Evolutionary conservation across 768 basidiomycete species (phyloP).

Genomic region (Pleurotus sapidus): DNA sequence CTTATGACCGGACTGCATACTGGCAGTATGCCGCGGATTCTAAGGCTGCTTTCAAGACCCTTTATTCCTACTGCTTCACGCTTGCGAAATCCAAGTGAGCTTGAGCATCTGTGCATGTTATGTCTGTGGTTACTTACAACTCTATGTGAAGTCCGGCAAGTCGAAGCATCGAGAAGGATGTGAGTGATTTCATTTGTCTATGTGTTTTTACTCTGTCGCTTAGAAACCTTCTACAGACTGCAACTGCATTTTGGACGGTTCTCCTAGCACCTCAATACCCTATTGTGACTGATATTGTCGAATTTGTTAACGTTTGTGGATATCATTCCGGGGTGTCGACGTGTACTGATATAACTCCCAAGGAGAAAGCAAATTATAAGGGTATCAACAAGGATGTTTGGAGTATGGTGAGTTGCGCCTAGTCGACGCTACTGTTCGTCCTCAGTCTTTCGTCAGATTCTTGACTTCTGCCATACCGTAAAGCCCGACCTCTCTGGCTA

Average conservation of each 20-base stretch:
- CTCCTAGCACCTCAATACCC: conserved; percentile 66
- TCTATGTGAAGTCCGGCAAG: conserved; percentile 21
- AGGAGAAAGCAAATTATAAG: conserved; percentile 62
- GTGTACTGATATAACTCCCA: conserved; percentile 18
- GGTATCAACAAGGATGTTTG: conserved; percentile 84
- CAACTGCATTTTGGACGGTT: conserved; percentile 74
- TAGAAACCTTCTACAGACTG: conserved; percentile 42
- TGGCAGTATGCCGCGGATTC: conserved; percentile 44
- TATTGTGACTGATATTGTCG: conserved; percentile 59
- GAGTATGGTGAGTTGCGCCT: conserved; percentile 60
- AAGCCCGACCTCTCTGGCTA: conserved; percentile 60
- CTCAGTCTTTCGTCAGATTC: conserved; percentile 43
- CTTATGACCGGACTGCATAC: conserved; percentile 56
- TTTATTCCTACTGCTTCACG: conserved; percentile 71
- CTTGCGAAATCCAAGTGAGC: conserved; percentile 74
- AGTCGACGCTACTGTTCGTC: neutral
- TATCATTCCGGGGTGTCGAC: neutral
- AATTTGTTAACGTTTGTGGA: conserved; percentile 58
- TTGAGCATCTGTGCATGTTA: neutral
- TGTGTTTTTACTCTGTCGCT: neutral
- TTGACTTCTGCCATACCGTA: conserved; percentile 72
- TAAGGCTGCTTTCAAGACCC: conserved; percentile 52
- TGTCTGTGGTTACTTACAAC: too few species aligned
- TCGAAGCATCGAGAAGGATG: conserved; percentile 82
- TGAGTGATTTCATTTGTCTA: conserved; percentile 23